A percentile compares a stretch with the other conserved stretches of the same genome.
Conservation (phyloP, 352 stramenopile species). For the Discostella stelligera region DNA sequence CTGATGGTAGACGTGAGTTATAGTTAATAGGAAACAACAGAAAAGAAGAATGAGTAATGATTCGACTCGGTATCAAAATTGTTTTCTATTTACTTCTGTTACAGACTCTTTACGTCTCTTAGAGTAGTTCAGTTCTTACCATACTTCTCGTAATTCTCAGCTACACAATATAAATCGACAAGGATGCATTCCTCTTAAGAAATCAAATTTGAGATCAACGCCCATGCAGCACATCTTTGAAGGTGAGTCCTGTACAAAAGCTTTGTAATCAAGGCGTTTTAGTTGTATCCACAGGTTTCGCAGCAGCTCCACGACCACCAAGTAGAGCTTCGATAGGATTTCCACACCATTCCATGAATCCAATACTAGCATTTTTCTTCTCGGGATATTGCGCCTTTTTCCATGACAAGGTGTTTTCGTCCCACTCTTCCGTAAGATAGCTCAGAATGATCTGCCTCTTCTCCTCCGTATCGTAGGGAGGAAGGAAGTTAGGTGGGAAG, state of each 20-base stretch:
- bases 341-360: slow-evolving; percentile 17
- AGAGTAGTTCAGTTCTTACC: background rate
- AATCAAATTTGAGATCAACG: background rate
- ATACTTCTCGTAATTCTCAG: background rate
- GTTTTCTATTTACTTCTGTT: background rate
- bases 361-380: background rate
- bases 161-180: background rate
- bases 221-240: background rate
- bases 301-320: background rate
- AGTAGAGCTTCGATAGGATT: slow-evolving; percentile 24
- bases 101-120: background rate
- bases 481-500: slow-evolving; percentile 79
- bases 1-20: slow-evolving; percentile 10
- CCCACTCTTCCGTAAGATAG: slow-evolving; percentile 75
- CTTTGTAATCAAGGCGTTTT: background rate
- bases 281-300: background rate
- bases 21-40: background rate
- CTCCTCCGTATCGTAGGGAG: slow-evolving; percentile 75
- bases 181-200: background rate
- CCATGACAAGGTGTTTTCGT: slow-evolving; percentile 74
- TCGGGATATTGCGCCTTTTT: slow-evolving; percentile 48
- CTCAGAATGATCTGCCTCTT: slow-evolving; percentile 78
- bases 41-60: background rate
- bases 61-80: background rate
- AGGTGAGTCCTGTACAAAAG: background rate